Conservation (phyloP, 1,139 yeast species). For the Protomyces macrosporus region DNA sequence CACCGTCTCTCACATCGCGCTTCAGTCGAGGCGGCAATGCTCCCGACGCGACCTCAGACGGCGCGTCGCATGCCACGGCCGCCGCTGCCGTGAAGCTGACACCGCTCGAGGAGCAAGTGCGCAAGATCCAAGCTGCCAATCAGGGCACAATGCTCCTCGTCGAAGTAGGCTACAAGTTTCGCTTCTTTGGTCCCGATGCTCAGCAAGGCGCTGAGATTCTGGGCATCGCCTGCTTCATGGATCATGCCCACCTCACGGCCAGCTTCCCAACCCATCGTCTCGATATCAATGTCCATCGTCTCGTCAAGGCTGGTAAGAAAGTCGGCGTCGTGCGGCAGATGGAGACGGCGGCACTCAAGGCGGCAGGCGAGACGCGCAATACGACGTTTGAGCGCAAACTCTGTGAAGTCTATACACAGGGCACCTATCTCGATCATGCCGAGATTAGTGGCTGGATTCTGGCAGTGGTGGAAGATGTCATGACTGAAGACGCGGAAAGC, state of each 20-base stretch:
- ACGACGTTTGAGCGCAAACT: constrained; percentile 64
- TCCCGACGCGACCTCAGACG: neutral
- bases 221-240: constrained; percentile 69
- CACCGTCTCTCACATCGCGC: neutral
- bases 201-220: constrained; percentile 57
- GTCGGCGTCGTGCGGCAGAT: constrained; percentile 84
- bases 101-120: constrained; percentile 74
- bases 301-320: constrained; percentile 59
- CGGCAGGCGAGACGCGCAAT: constrained; percentile 43
- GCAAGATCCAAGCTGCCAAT: constrained; percentile 56
- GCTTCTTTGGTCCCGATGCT: constrained; percentile 83
- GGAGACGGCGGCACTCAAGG: constrained; percentile 73
- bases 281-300: constrained; percentile 64
- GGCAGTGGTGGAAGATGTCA: constrained; percentile 26
- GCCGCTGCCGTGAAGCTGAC: constrained; percentile 44
- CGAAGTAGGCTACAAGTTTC: constrained; percentile 88
- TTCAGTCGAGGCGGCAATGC: neutral
- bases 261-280: constrained; percentile 75
- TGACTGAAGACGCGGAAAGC: neutral
- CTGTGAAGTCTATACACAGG: constrained; percentile 71
- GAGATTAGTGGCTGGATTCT: constrained; percentile 26
- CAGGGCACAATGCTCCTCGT: constrained; percentile 67
- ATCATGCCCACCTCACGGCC: constrained; percentile 69
- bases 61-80: neutral
- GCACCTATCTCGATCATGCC: constrained; percentile 67